Evolutionary conservation across 2,329 filamentous ascomycete species (phyloP).

Genomic region (Colletotrichum abscissum): DNA sequence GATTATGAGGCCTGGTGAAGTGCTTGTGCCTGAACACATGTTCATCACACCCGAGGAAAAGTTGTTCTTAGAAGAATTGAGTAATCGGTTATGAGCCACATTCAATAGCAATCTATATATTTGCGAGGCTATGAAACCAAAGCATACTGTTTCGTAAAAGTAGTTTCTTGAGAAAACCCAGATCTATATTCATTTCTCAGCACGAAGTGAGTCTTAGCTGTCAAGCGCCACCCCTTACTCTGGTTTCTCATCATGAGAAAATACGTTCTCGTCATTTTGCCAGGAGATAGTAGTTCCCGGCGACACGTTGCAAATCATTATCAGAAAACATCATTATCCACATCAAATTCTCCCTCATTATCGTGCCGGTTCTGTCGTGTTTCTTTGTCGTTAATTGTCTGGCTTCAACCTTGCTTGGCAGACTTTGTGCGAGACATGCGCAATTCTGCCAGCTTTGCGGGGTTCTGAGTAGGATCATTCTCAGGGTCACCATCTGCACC

Average conservation of each 20-base stretch:
- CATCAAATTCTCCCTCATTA: constrained; percentile 17
- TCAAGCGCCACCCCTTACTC: background rate
- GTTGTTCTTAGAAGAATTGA: constrained; percentile 48
- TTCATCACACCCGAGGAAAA: constrained; percentile 51
- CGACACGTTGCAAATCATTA: constrained; percentile 19
- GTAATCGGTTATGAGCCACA: constrained; percentile 43
- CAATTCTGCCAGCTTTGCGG: constrained; percentile 49
- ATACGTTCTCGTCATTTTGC: background rate
- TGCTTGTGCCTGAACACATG: constrained; percentile 49
- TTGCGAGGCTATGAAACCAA: background rate
- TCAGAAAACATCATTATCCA: constrained; percentile 20
- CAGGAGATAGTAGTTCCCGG: background rate
- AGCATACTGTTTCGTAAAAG: background rate
- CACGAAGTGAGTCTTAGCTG: background rate
- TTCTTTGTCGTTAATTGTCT: background rate
- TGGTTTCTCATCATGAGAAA: background rate
- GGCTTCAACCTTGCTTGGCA: constrained; percentile 14
- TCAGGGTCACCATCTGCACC: constrained; percentile 56
- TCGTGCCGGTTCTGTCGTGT: constrained; percentile 8
- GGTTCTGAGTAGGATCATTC: constrained; percentile 57
- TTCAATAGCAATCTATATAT: background rate
- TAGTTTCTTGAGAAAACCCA: background rate
- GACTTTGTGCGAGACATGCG: constrained; percentile 33
- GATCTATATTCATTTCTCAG: constrained; percentile 4
- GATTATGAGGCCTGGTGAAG: constrained; percentile 48